Conservation (phyloP, 306 rosid genomes). For the Prinsepia uniflora region DNA sequence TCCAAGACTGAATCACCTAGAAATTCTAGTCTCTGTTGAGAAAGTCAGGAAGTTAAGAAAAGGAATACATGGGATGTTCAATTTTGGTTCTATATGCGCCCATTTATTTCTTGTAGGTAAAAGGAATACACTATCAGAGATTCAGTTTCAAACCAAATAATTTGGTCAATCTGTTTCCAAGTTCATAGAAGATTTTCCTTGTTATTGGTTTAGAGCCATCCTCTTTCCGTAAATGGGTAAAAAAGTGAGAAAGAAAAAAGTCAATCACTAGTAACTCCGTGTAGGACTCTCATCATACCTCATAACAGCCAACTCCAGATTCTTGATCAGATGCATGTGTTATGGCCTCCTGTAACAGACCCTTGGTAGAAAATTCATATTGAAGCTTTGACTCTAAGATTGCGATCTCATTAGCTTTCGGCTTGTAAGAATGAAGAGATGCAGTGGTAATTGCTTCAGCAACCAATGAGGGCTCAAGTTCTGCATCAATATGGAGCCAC, state of each 20-base stretch:
- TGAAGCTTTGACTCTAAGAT: constrained; percentile 64
- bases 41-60: constrained; percentile 28
- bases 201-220: neutral
- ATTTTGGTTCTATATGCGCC: neutral
- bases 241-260: neutral
- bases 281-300: constrained; percentile 43
- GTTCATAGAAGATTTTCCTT: neutral
- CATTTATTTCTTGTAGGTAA: neutral
- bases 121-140: neutral
- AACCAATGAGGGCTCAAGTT: constrained; percentile 64
- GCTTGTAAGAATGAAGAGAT: constrained; percentile 47
- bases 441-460: constrained; percentile 59
- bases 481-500: constrained; percentile 73
- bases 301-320: constrained; percentile 56
- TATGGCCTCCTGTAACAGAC: constrained; percentile 76
- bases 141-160: neutral
- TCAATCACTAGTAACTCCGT: no score
- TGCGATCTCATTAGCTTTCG: constrained; percentile 52
- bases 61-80: constrained; percentile 14
- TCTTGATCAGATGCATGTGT: constrained; percentile 69
- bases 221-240: neutral
- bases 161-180: neutral
- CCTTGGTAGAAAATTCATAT: constrained; percentile 70
- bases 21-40: constrained; percentile 87
- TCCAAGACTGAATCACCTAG: constrained; percentile 92